Evolutionary conservation across 306 rosid species (phyloP).

Genomic region (Lathyrus tuberosus): DNA sequence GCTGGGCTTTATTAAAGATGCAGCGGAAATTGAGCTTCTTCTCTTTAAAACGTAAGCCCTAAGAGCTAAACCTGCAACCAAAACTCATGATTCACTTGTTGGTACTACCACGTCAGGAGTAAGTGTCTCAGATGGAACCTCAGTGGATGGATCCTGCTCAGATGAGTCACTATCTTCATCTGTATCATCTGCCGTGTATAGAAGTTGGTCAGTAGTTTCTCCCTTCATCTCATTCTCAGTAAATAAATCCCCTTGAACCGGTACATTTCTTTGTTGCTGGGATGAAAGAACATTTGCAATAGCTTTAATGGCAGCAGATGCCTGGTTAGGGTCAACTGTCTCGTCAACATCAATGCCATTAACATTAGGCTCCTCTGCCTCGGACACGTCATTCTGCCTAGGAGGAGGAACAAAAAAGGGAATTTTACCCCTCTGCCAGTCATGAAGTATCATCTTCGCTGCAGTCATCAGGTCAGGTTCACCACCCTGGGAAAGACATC

Average conservation of each 20-base stretch:
- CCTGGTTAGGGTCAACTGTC: conserved; percentile 52
- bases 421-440: conserved; percentile 95
- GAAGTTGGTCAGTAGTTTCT: conserved; percentile 44
- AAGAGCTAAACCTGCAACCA: not conserved
- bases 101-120: conserved; percentile 17
- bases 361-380: conserved; percentile 52
- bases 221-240: conserved; percentile 65
- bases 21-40: not conserved
- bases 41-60: not conserved
- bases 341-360: conserved; percentile 50
- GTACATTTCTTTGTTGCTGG: conserved; percentile 71
- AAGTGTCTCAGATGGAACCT: conserved; percentile 23
- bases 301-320: conserved; percentile 80
- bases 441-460: conserved; percentile 93
- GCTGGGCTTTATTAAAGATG: not conserved
- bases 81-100: conserved; percentile 29
- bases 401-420: conserved; percentile 93
- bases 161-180: not conserved
- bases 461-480: conserved; percentile 91
- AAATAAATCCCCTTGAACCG: conserved; percentile 77
- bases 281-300: conserved; percentile 79
- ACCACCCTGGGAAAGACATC: conserved; percentile 64
- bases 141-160: conserved; percentile 11
- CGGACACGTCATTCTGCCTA: conserved; percentile 46
- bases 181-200: conserved; percentile 1